Evolutionary conservation across 2,329 filamentous ascomycete genomes (phyloP).

Genomic region (Leptographium lundbergii): DNA sequence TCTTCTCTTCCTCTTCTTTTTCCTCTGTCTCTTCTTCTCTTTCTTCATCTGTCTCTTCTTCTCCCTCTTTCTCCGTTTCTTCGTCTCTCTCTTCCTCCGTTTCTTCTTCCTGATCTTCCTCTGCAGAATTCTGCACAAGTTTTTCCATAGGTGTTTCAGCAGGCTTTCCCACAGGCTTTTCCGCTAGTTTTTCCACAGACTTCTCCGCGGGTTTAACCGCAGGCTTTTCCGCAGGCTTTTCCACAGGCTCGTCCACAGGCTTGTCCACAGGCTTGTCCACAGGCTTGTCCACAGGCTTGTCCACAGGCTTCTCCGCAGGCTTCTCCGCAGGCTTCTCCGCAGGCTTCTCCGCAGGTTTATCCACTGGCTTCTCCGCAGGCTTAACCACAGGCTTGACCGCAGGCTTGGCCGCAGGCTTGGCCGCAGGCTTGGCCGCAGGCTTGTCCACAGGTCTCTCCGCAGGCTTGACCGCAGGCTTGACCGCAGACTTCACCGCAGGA

Average conservation of each 20-base stretch:
- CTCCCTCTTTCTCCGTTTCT: neutral
- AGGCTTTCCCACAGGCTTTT: conserved; percentile 9
- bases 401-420: neutral
- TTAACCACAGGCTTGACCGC: conserved; percentile 5
- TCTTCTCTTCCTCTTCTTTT: conserved; percentile 7
- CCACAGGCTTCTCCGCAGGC: conserved; percentile 9
- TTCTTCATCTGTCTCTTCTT: conserved; percentile 1
- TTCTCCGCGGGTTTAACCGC: conserved; percentile 11
- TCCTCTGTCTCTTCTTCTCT: conserved; percentile 10
- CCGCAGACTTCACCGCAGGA: conserved; percentile 2
- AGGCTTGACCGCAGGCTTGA: conserved; percentile 7
- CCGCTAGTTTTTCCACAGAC: conserved; percentile 8
- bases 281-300: conserved; percentile 9
- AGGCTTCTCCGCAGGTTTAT: conserved; percentile 8
- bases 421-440: conserved; percentile 11
- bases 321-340: neutral
- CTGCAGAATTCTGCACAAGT: too few species aligned
- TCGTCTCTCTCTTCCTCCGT: conserved; percentile 11
- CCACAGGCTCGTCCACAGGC: neutral
- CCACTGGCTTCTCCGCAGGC: neutral
- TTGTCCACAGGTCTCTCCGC: too few species aligned
- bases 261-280: conserved; percentile 7
- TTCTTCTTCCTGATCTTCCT: conserved; percentile 3
- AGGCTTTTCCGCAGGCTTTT: conserved; percentile 5
- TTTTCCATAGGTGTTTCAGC: too few species aligned